phyloP scores from a whole-genome alignment of 176 grass and related monocot species.

The Typha latifolia region DNA sequence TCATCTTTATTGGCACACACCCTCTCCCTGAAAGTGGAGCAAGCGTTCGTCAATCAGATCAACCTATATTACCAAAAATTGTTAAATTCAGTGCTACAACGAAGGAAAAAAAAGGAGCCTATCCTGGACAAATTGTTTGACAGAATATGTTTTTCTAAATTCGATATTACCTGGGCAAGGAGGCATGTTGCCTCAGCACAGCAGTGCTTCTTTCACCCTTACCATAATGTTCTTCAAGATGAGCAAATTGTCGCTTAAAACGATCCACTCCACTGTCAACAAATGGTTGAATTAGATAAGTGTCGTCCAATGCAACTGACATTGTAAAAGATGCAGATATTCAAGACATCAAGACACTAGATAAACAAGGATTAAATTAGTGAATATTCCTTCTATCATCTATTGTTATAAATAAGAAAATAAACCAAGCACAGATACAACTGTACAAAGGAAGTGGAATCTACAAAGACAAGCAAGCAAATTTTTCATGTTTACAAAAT shows the following conservation, averaged over 20 bases:
- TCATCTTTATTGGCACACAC: constrained; percentile 51
- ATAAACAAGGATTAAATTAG: neutral
- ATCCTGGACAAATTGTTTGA: no score
- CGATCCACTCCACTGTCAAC: constrained; percentile 82
- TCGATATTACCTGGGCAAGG: constrained; percentile 65
- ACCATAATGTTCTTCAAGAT: constrained; percentile 76
- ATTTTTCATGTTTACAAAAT: neutral
- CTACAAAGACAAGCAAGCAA: no score
- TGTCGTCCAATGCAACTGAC: neutral
- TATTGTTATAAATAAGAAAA: no score
- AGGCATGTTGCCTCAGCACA: constrained; percentile 54
- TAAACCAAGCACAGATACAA: no score
- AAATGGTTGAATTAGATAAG: constrained; percentile 19
- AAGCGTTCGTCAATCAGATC: neutral
- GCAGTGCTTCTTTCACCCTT: constrained; percentile 60
- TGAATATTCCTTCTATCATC: neutral
- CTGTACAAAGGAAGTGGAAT: no score
- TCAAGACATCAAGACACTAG: no score
- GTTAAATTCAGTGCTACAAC: no score
- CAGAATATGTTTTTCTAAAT: no score
- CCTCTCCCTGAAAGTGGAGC: constrained; percentile 45
- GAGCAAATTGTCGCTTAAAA: constrained; percentile 88
- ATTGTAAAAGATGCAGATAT: neutral
- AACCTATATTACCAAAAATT: no score
- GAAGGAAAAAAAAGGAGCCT: neutral